These are phyloP conservation scores for Trichoderma lentiforme DNA, from an alignment of 2,329 filamentous ascomycete genomes.

Conservation along the genomic window DNA sequence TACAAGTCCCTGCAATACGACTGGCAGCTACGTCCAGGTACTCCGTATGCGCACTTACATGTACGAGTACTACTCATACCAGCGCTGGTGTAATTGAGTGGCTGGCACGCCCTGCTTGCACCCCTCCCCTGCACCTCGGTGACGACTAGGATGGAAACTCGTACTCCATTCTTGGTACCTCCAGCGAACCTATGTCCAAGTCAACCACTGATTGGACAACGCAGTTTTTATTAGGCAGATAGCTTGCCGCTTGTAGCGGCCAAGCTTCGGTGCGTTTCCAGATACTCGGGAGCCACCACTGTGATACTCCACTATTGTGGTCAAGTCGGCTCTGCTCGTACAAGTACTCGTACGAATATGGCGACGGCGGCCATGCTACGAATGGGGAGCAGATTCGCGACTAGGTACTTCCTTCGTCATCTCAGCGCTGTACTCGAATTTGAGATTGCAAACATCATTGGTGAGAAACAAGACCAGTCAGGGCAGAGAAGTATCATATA, in stretches of 20 bases:
- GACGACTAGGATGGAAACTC: slow-evolving; percentile 22
- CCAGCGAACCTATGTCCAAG: slow-evolving; percentile 4
- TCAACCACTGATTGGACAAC: slow-evolving; percentile 27
- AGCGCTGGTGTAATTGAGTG: not conserved
- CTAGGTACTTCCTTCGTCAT: not conserved
- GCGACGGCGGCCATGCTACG: slow-evolving; percentile 16
- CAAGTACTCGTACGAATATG: slow-evolving; percentile 5
- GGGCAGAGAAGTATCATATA: not conserved
- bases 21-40: not conserved
- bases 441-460: not conserved
- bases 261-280: slow-evolving; percentile 31
- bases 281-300: slow-evolving; percentile 33
- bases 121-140: slow-evolving; percentile 29
- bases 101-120: slow-evolving; percentile 12
- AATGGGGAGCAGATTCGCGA: not conserved
- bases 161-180: not conserved
- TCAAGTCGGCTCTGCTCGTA: slow-evolving; percentile 18
- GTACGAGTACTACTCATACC: not conserved
- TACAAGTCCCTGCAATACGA: not conserved
- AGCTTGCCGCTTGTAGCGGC: slow-evolving; percentile 25
- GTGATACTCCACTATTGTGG: slow-evolving; percentile 25
- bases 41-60: not conserved
- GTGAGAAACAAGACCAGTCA: not conserved
- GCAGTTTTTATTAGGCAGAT: slow-evolving; percentile 19
- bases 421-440: not conserved